phyloP scores from a whole-genome alignment of 192 early-diverging fungal species.

The Irineochytrium annulatum region DNA sequence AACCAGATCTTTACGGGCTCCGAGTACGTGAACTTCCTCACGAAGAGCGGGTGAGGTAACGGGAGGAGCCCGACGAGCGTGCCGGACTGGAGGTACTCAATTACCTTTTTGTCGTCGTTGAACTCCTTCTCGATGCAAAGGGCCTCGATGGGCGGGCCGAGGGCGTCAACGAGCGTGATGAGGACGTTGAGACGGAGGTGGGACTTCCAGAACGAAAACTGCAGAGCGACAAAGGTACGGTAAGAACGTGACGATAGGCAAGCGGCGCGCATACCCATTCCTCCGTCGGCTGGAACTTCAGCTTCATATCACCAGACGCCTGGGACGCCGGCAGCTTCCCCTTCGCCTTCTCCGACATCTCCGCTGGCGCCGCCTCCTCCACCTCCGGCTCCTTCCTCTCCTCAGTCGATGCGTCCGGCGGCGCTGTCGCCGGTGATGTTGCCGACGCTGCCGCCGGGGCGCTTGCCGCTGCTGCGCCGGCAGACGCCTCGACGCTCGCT shows the following conservation, averaged over 20 bases:
- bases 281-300: slow-evolving; percentile 64
- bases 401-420: too few species aligned
- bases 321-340: slow-evolving; percentile 58
- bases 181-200: slow-evolving; percentile 70
- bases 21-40: slow-evolving; percentile 32
- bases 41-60: slow-evolving; percentile 42
- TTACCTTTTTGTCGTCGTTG: slow-evolving; percentile 57
- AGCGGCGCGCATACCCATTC: slow-evolving; percentile 57
- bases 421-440: too few species aligned
- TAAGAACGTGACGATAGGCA: slow-evolving; percentile 23
- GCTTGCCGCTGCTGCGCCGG: not conserved
- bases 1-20: slow-evolving; percentile 43
- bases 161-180: slow-evolving; percentile 56
- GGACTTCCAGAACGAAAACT: slow-evolving; percentile 61
- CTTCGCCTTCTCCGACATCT: slow-evolving; percentile 72
- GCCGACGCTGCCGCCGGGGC: not conserved
- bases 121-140: slow-evolving; percentile 53
- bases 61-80: slow-evolving; percentile 50
- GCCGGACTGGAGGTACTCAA: slow-evolving; percentile 49
- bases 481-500: not conserved
- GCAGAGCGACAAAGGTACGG: slow-evolving; percentile 2
- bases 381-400: not conserved
- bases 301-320: slow-evolving; percentile 36
- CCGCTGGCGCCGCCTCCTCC: slow-evolving; percentile 26
- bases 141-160: slow-evolving; percentile 67